Evolutionary conservation across 345 rosid species (phyloP).

Genomic region (Hirschfeldia incana): DNA sequence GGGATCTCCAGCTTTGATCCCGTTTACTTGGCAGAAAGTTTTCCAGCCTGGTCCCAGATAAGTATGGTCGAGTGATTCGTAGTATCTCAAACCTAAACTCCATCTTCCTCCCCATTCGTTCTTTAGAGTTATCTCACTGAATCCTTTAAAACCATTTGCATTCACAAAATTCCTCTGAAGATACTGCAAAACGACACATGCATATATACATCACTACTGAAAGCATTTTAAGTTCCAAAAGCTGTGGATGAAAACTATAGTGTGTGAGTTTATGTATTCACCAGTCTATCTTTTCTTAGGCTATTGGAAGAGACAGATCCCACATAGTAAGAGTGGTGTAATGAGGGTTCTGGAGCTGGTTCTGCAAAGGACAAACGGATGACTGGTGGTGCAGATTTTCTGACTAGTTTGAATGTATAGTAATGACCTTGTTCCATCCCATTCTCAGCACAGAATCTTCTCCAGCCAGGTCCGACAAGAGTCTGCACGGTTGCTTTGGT

Average conservation of each 20-base stretch:
- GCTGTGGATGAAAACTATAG: neutral
- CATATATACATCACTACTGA: neutral
- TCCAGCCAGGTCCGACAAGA: slow-evolving; percentile 22
- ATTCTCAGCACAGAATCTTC: slow-evolving; percentile 25
- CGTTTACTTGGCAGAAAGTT: slow-evolving; percentile 19
- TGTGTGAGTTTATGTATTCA: slow-evolving; percentile 3
- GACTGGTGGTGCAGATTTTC: neutral
- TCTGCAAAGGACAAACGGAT: slow-evolving; percentile 14
- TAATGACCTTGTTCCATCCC: neutral
- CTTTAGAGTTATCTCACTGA: slow-evolving; percentile 17
- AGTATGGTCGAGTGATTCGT: neutral
- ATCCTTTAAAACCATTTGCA: slow-evolving; percentile 17
- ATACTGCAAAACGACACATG: slow-evolving; percentile 1
- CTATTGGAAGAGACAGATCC: neutral
- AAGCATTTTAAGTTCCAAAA: neutral
- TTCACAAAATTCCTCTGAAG: slow-evolving; percentile 3
- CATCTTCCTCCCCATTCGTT: slow-evolving; percentile 15
- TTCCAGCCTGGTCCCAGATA: slow-evolving; percentile 18
- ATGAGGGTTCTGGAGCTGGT: neutral
- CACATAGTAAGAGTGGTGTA: neutral
- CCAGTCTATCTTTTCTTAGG: neutral
- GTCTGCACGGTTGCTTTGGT: neutral
- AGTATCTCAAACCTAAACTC: slow-evolving; percentile 2
- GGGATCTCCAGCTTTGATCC: slow-evolving; percentile 20
- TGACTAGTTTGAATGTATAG: slow-evolving; percentile 19